Evolutionary conservation across 1,284 basidiomycete genomes (phyloP).

Genomic region (Apiotrichum brassicae): DNA sequence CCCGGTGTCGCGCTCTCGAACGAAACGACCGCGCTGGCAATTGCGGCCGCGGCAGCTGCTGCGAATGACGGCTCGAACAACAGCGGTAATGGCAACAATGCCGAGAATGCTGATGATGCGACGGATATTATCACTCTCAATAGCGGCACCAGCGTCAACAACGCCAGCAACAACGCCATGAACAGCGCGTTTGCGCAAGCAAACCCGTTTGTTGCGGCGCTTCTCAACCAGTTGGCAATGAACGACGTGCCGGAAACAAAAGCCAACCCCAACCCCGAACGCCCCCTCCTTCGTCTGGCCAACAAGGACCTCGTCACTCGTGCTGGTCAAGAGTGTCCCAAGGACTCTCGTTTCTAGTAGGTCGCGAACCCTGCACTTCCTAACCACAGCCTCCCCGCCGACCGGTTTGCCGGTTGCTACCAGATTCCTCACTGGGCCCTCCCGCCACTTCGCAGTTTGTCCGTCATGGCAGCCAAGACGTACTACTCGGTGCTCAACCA

Average conservation of each 20-base stretch:
- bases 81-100: constrained; percentile 3
- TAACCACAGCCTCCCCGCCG: constrained; percentile 31
- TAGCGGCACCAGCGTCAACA: constrained; percentile 1
- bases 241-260: constrained; percentile 37
- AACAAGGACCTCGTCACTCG: constrained; percentile 13
- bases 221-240: constrained; percentile 36
- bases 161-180: background rate
- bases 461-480: constrained; percentile 45
- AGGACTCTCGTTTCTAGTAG: constrained; percentile 18
- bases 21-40: constrained; percentile 16
- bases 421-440: constrained; percentile 49
- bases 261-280: constrained; percentile 42
- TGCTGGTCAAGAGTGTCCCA: constrained; percentile 12
- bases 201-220: constrained; percentile 22
- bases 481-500: constrained; percentile 47
- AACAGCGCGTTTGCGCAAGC: constrained; percentile 5
- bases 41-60: constrained; percentile 11
- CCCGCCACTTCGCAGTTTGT: constrained; percentile 44
- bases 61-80: constrained; percentile 2
- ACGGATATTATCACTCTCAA: background rate
- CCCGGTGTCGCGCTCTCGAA: constrained; percentile 8
- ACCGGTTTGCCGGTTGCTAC: constrained; percentile 47
- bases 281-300: constrained; percentile 38
- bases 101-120: background rate
- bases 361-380: background rate